These are phyloP conservation scores for Lecanicillium sp. DNA, from an alignment of 2,329 filamentous ascomycete genomes.

Conservation along the genomic window DNA sequence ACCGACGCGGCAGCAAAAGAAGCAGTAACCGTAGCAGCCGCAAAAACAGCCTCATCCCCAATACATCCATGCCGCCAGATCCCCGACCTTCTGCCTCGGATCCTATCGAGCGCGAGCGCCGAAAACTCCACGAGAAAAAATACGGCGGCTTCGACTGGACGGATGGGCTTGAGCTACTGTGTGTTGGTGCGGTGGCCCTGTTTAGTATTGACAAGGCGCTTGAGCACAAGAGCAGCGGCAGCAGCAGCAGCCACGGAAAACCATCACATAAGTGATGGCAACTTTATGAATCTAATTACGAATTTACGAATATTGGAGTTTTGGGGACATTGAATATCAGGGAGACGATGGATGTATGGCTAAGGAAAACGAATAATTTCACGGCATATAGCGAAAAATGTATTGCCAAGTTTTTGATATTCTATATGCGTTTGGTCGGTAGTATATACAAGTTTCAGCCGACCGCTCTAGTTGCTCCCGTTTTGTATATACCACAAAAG, in stretches of 20 bases:
- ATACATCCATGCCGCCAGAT: constrained; percentile 14
- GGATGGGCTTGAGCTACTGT: constrained; percentile 28
- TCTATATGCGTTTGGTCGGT: too few species aligned
- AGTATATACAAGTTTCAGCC: constrained; percentile 15
- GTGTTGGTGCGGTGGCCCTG: constrained; percentile 24
- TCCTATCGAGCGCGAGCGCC: constrained; percentile 23
- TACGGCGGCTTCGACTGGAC: constrained; percentile 31
- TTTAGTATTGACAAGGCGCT: constrained; percentile 33
- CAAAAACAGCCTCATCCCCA: neutral
- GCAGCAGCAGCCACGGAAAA: too few species aligned
- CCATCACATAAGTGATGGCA: too few species aligned
- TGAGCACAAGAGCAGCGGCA: constrained; percentile 8
- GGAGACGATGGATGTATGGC: too few species aligned
- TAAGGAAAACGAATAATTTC: too few species aligned
- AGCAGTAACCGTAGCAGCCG: constrained; percentile 3
- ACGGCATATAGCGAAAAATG: too few species aligned
- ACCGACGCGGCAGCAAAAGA: neutral
- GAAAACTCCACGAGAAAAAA: constrained; percentile 31
- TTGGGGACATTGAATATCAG: too few species aligned
- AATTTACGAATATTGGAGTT: too few species aligned
- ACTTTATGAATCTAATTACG: too few species aligned
- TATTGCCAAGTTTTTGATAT: too few species aligned
- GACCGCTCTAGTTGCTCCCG: neutral
- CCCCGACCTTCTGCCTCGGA: constrained; percentile 28
- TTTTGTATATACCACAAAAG: too few species aligned